phyloP scores from a whole-genome alignment of 345 rosid species.

The Geranium brycei region DNA sequence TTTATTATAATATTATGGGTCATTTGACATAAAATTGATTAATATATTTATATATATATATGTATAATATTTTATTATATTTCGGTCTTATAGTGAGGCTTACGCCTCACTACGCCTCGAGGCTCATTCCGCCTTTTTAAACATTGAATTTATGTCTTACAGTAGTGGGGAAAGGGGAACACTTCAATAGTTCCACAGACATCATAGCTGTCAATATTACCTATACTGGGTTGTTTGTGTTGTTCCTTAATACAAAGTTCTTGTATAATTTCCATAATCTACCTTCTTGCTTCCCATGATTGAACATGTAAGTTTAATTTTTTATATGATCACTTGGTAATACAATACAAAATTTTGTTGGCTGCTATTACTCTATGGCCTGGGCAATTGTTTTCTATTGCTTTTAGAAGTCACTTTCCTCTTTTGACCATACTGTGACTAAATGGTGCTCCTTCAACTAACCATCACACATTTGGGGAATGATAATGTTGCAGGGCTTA shows the following conservation, averaged over 20 bases:
- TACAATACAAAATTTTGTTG: neutral
- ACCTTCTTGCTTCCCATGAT: neutral
- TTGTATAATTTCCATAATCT: no score
- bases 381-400: neutral
- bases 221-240: neutral
- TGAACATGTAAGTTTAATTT: neutral
- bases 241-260: no score
- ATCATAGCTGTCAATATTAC: neutral
- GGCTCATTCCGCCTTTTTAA: no score
- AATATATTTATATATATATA: no score
- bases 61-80: no score
- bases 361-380: neutral
- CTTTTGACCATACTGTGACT: neutral
- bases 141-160: neutral
- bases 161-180: neutral
- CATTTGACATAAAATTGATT: no score
- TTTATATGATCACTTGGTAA: neutral
- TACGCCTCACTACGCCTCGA: no score
- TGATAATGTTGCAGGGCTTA: conserved; percentile 53
- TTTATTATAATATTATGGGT: no score
- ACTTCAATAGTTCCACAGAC: neutral
- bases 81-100: no score
- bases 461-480: neutral
- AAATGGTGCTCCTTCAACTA: neutral
- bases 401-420: neutral